phyloP scores from a whole-genome alignment of 2,329 filamentous ascomycete genomes.

The Botrytis elliptica region DNA sequence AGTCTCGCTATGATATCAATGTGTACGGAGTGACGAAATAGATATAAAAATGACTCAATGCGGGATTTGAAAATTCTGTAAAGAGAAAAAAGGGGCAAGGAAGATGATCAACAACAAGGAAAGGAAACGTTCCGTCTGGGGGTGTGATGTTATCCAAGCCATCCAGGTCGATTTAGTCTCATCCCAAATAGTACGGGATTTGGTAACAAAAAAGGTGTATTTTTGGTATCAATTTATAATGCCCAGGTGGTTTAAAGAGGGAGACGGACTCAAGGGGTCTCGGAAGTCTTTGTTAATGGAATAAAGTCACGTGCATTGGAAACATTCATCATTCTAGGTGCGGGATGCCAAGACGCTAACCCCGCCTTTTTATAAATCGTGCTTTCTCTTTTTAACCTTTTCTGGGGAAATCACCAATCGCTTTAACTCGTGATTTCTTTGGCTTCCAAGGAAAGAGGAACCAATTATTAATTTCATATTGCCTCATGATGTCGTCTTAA shows the following conservation, averaged over 20 bases:
- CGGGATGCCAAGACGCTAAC: slow-evolving; percentile 11
- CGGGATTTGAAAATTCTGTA: not conserved
- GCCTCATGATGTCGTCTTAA: slow-evolving; percentile 14
- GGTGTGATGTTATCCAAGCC: not conserved
- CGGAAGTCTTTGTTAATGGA: not conserved
- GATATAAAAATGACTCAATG: not conserved
- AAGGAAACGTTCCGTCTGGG: not conserved
- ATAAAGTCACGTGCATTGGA: not conserved
- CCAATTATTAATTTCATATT: slow-evolving; percentile 13
- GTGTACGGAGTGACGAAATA: not conserved
- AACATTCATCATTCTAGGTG: not conserved
- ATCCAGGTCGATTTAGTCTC: not conserved
- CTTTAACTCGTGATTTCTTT: slow-evolving; percentile 9
- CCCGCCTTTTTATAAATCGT: slow-evolving; percentile 18
- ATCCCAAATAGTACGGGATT: not conserved
- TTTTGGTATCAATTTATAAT: not conserved
- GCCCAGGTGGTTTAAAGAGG: not conserved
- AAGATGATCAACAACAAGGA: slow-evolving; percentile 1
- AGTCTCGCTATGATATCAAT: not conserved
- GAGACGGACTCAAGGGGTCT: not conserved
- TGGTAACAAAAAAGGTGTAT: not conserved
- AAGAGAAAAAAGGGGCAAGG: not conserved
- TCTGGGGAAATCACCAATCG: slow-evolving; percentile 16
- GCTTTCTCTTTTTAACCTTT: slow-evolving; percentile 9
- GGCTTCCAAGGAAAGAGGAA: not conserved